phyloP scores from a whole-genome alignment of 352 stramenopile species.

The Globisporangium acanthophoron region DNA sequence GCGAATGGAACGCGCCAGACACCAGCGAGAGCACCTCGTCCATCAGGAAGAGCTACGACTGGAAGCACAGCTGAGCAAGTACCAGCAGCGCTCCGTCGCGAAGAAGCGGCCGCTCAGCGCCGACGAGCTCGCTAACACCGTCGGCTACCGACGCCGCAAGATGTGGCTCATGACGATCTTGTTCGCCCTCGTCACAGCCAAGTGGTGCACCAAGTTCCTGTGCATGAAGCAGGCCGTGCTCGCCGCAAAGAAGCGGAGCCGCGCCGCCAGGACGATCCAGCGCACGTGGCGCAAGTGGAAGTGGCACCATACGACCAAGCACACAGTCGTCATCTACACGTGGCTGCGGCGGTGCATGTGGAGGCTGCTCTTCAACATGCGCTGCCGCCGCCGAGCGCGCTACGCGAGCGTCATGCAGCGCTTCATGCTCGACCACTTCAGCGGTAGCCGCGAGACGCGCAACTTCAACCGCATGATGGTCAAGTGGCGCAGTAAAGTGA shows the following conservation, averaged over 20 bases:
- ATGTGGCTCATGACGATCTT: constrained; percentile 45
- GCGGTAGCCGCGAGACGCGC: constrained; percentile 46
- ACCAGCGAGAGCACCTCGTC: constrained; percentile 40
- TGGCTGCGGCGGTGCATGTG: constrained; percentile 71
- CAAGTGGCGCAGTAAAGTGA: constrained; percentile 68
- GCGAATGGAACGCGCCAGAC: constrained; percentile 33
- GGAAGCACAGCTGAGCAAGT: constrained; percentile 27
- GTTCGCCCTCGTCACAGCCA: constrained; percentile 29
- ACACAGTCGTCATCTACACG: constrained; percentile 57
- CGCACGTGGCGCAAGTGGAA: constrained; percentile 56
- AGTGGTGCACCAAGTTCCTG: constrained; percentile 29
- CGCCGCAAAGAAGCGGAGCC: constrained; percentile 27
- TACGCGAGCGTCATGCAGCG: constrained; percentile 34
- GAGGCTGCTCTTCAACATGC: constrained; percentile 57
- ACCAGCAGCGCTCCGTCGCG: constrained; percentile 26
- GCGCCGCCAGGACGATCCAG: constrained; percentile 50
- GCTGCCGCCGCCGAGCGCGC: constrained; percentile 28
- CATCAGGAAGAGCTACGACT: constrained; percentile 29
- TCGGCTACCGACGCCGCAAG: constrained; percentile 31
- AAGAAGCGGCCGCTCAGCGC: constrained; percentile 15
- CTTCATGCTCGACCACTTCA: constrained; percentile 57
- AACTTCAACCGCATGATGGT: constrained; percentile 79
- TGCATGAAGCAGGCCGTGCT: constrained; percentile 27
- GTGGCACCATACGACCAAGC: constrained; percentile 50
- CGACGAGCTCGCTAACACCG: constrained; percentile 26